Evolutionary conservation across 176 grass and related monocot genomes (phyloP).

Genomic region (Triticum turgidum): DNA sequence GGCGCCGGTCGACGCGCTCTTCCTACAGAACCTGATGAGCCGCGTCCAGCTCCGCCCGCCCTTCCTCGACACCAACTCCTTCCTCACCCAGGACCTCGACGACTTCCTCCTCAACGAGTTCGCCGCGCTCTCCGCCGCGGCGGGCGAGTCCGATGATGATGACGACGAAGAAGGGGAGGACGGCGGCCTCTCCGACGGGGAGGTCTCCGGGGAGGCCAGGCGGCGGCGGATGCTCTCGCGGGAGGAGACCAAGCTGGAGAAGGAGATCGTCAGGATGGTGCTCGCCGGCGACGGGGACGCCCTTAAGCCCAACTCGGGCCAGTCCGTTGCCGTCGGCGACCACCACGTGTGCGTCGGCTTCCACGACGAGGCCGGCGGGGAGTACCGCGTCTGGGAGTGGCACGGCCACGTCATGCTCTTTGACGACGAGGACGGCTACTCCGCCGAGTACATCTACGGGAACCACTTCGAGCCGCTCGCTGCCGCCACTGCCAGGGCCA

Average conservation of each 20-base stretch:
- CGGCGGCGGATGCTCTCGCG: conserved; percentile 54
- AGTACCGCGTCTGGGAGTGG: conserved; percentile 99
- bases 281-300: conserved; percentile 55
- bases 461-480: conserved; percentile 83
- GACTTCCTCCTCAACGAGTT: conserved; percentile 87
- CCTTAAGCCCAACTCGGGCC: conserved; percentile 87
- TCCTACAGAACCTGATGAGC: conserved; percentile 84
- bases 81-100: conserved; percentile 77
- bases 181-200: conserved; percentile 5
- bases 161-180: conserved; percentile 36
- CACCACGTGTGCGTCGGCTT: conserved; percentile 80
- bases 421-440: conserved; percentile 90
- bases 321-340: conserved; percentile 84
- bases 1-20: conserved; percentile 65
- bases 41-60: conserved; percentile 92
- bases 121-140: conserved; percentile 52
- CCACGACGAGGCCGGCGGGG: conserved; percentile 73
- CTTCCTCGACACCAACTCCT: conserved; percentile 95
- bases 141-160: conserved; percentile 29
- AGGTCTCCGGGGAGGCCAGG: conserved; percentile 41
- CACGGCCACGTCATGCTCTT: conserved; percentile 97
- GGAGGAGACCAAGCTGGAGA: conserved; percentile 86
- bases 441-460: conserved; percentile 88
- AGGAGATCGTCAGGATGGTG: conserved; percentile 72
- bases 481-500: conserved; percentile 39